These are phyloP conservation scores for Limtongozyma cylindracea DNA, from an alignment of 805 yeast genomes.

Conservation along the genomic window DNA sequence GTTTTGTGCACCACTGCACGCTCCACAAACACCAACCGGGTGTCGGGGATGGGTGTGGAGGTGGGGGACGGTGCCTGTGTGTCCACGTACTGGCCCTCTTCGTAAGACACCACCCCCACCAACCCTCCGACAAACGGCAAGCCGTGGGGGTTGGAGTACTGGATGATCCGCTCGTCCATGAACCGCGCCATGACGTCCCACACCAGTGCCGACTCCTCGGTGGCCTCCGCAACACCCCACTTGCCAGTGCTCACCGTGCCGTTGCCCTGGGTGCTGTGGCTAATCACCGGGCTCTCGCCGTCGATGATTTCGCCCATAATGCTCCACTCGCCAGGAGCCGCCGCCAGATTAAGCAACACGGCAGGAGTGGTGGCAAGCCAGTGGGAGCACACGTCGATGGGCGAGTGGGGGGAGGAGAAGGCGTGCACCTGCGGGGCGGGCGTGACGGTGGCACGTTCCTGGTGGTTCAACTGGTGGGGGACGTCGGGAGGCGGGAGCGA, in stretches of 20 bases:
- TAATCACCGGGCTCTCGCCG: slow-evolving; percentile 18
- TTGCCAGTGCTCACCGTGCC: neutral
- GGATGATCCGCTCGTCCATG: slow-evolving; percentile 8
- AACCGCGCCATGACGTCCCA: slow-evolving; percentile 27
- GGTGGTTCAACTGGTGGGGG: neutral
- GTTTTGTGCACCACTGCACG: slow-evolving; percentile 31
- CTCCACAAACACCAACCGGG: slow-evolving; percentile 48
- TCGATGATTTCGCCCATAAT: slow-evolving; percentile 48
- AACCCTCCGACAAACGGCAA: slow-evolving; percentile 85
- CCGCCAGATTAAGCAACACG: slow-evolving; percentile 49
- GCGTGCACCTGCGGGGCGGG: neutral
- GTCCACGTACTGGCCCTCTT: slow-evolving; percentile 38
- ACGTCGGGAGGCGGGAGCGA: neutral
- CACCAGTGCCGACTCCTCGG: slow-evolving; percentile 6
- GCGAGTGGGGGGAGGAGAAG: too few relatives aligned
- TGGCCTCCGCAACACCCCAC: neutral
- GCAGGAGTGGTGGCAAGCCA: slow-evolving; percentile 10
- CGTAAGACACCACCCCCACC: slow-evolving; percentile 70
- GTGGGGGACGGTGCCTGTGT: too few relatives aligned
- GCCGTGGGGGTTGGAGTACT: slow-evolving; percentile 1
- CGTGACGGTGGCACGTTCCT: neutral
- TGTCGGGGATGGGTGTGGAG: slow-evolving; percentile 55
- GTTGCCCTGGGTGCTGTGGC: slow-evolving; percentile 30
- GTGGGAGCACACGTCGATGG: slow-evolving; percentile 27
- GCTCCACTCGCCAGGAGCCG: slow-evolving; percentile 72